Evolutionary conservation across 441 rosid genomes (phyloP).

Genomic region (Adansonia madagascariensis): DNA sequence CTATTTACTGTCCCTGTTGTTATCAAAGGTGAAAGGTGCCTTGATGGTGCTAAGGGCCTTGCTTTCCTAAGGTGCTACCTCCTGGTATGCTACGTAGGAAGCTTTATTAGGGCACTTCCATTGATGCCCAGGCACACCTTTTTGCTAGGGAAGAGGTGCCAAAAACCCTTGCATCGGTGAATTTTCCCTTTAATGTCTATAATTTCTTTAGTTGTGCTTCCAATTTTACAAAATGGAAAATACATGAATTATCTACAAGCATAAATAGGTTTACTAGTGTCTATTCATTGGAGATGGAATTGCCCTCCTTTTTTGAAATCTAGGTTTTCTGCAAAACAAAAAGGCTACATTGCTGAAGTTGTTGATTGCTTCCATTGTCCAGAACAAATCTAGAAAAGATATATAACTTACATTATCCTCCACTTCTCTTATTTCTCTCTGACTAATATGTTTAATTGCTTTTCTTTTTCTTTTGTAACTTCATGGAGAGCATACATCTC

Average conservation of each 20-base stretch:
- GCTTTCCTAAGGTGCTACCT: slow-evolving; percentile 2
- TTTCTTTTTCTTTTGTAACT: no score
- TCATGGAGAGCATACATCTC: neutral
- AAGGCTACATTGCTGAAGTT: neutral
- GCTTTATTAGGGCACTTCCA: neutral
- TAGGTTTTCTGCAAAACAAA: neutral
- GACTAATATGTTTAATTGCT: no score
- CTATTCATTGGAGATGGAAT: slow-evolving; percentile 7
- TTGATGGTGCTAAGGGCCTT: slow-evolving; percentile 10
- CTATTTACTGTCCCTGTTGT: slow-evolving; percentile 8
- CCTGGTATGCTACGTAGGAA: neutral
- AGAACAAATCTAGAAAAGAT: neutral
- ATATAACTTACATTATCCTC: no score
- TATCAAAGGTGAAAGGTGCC: slow-evolving; percentile 10
- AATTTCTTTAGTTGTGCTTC: neutral
- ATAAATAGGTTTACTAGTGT: slow-evolving; percentile 3
- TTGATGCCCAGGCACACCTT: neutral
- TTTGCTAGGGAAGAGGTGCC: neutral
- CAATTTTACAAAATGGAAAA: neutral
- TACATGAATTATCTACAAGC: neutral
- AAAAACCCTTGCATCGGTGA: neutral
- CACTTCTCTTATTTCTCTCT: neutral
- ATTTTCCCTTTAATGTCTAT: neutral
- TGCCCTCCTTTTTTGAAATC: neutral
- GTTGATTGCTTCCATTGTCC: no score